Percentiles rank a stretch among this genome's conserved stretches.
These are phyloP conservation scores for Sporisorium exsertum DNA, from an alignment of 1,284 basidiomycete species.

Conservation along the genomic window DNA sequence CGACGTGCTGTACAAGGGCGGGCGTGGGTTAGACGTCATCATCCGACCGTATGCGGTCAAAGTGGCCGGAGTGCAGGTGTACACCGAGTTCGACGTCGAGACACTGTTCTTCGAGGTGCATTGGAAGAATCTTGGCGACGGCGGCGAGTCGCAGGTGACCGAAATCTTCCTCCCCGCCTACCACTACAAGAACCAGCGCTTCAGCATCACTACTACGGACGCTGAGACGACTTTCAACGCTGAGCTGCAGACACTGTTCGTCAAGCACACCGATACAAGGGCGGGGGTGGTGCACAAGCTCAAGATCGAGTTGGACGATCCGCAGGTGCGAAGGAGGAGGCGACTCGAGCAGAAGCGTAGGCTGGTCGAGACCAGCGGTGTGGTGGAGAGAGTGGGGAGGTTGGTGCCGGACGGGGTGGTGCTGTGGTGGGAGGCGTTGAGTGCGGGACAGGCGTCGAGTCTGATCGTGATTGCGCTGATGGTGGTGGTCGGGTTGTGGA, in stretches of 20 bases:
- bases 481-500: conserved; percentile 19
- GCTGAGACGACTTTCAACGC: conserved; percentile 31
- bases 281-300: conserved; percentile 44
- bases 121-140: conserved; percentile 53
- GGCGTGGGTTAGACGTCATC: conserved; percentile 79
- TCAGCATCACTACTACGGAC: conserved; percentile 45
- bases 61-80: conserved; percentile 65
- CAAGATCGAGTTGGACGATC: conserved; percentile 36
- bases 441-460: conserved; percentile 22
- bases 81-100: conserved; percentile 53
- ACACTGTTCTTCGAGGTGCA: conserved; percentile 55
- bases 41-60: conserved; percentile 69
- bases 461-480: conserved; percentile 15
- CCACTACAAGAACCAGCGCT: conserved; percentile 36
- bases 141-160: conserved; percentile 32
- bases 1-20: conserved; percentile 79
- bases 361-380: conserved; percentile 9
- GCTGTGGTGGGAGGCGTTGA: conserved; percentile 26
- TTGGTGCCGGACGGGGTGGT: conserved; percentile 15
- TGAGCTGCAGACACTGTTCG: conserved; percentile 53
- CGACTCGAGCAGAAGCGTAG: conserved; percentile 12
- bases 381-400: conserved; percentile 12
- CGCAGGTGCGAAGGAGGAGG: conserved; percentile 9
- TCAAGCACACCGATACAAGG: conserved; percentile 34
- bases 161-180: conserved; percentile 60